Evolutionary conservation across 2,329 filamentous ascomycete genomes (phyloP).

Genomic region (Nemania abortiva): DNA sequence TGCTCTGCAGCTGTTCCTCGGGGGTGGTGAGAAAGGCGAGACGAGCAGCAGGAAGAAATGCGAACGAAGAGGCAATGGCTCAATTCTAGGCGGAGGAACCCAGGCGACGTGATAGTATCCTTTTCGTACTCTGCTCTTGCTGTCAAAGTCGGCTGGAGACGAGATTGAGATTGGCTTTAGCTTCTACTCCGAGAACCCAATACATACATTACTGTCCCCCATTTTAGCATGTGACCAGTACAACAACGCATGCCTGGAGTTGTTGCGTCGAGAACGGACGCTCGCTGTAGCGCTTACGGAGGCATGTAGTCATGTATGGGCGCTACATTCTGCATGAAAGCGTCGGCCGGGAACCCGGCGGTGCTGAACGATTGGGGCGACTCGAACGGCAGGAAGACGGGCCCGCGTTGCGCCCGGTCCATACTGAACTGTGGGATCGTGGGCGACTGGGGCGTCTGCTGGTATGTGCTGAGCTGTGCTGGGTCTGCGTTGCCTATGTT

Average conservation of each 20-base stretch:
- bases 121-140: neutral
- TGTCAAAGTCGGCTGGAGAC: neutral
- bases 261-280: constrained; percentile 21
- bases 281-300: constrained; percentile 20
- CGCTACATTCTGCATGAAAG: constrained; percentile 30
- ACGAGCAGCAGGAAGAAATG: constrained; percentile 55
- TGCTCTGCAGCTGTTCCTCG: constrained; percentile 57
- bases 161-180: neutral
- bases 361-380: constrained; percentile 29
- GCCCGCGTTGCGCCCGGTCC: constrained; percentile 28
- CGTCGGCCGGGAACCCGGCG: constrained; percentile 18
- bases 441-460: constrained; percentile 26
- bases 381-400: constrained; percentile 34
- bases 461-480: constrained; percentile 24
- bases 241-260: neutral
- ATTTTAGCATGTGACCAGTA: constrained; percentile 10
- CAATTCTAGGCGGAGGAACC: constrained; percentile 8
- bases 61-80: constrained; percentile 51
- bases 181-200: neutral
- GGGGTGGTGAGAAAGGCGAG: constrained; percentile 47
- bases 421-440: constrained; percentile 27
- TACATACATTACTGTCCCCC: constrained; percentile 2
- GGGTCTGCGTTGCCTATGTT: constrained; percentile 24
- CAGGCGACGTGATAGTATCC: neutral
- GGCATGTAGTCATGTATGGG: constrained; percentile 39